Conservation (phyloP, 345 rosid species). For the Eucalyptus cloeziana region DNA sequence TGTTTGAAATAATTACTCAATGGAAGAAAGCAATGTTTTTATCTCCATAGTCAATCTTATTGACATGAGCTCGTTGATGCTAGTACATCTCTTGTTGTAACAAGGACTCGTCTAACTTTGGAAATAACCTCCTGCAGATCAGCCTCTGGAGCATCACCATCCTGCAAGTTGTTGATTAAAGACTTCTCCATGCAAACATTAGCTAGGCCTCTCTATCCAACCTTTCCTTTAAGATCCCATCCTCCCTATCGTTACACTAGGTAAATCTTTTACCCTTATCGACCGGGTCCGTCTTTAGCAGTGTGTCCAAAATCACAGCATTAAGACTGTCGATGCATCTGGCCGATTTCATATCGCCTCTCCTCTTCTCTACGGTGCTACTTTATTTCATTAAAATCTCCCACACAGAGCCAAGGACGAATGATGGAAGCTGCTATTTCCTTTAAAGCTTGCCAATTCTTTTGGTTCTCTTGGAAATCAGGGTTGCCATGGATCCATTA, state of each 20-base stretch:
- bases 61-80: not conserved
- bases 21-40: not conserved
- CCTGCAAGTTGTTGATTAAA: not conserved
- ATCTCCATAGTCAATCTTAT: not conserved
- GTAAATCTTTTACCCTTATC: no score
- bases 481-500: not conserved
- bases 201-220: not conserved
- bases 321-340: not conserved
- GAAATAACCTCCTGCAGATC: not conserved
- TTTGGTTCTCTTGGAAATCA: not conserved
- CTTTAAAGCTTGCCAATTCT: not conserved
- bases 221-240: not conserved
- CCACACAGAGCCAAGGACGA: no score
- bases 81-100: not conserved
- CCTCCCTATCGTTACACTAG: no score
- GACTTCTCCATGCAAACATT: not conserved
- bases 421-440: no score
- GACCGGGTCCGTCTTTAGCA: no score
- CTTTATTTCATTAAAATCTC: no score
- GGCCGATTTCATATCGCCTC: not conserved
- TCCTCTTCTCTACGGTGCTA: not conserved
- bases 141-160: not conserved
- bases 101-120: not conserved
- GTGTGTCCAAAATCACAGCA: not conserved
- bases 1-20: not conserved